These are phyloP conservation scores for Plantago elongata DNA, from an alignment of 257 asterid species.

Conservation along the genomic window DNA sequence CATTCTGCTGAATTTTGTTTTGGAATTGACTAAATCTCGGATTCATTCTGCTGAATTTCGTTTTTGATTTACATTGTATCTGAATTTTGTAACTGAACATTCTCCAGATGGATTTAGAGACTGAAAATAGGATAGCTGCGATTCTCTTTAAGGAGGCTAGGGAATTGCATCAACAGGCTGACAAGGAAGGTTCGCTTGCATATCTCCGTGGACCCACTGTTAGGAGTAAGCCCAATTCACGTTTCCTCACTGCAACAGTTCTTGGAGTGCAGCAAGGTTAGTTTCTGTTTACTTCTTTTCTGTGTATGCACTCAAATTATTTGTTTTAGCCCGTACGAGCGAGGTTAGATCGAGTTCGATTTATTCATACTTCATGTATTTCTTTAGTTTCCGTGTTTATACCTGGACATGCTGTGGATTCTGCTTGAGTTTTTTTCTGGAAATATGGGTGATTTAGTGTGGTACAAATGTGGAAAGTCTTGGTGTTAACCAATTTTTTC, in stretches of 20 bases:
- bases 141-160: conserved; percentile 83
- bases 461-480: not conserved
- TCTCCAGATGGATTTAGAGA: conserved; percentile 68
- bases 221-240: conserved; percentile 80
- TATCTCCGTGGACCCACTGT: conserved; percentile 67
- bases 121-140: conserved; percentile 83
- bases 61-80: too few relatives aligned
- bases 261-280: conserved; percentile 93
- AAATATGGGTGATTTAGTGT: not conserved
- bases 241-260: conserved; percentile 89
- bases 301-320: too few relatives aligned
- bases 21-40: too few relatives aligned
- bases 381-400: not conserved
- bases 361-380: not conserved
- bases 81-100: too few relatives aligned
- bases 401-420: not conserved
- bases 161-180: conserved; percentile 83
- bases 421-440: not conserved
- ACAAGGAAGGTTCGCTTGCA: conserved; percentile 76
- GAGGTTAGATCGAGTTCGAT: too few relatives aligned
- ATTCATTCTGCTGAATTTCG: too few relatives aligned
- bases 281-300: not conserved
- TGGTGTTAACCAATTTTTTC: not conserved
- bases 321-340: too few relatives aligned
- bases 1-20: too few relatives aligned